Evolutionary conservation across 768 basidiomycete species (phyloP).

Genomic region (Mycena belliarum): DNA sequence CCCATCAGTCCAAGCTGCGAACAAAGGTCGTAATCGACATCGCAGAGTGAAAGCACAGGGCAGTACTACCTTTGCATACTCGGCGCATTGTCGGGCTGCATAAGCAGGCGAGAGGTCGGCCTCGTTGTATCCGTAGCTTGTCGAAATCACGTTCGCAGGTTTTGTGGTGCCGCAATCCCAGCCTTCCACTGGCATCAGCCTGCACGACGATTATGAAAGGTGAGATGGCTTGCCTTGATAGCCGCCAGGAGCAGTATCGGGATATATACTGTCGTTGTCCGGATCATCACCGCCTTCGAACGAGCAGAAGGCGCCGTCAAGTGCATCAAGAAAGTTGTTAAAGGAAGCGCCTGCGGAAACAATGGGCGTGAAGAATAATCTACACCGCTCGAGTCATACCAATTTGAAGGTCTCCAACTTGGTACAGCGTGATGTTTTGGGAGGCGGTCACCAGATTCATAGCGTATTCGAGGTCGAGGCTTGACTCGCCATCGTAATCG

Average conservation of each 20-base stretch:
- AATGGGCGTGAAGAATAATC: neutral
- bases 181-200: neutral
- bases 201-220: neutral
- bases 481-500: constrained; percentile 52
- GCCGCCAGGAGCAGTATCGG: constrained; percentile 30
- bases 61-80: constrained; percentile 32
- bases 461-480: constrained; percentile 58
- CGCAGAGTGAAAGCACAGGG: neutral
- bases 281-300: constrained; percentile 47
- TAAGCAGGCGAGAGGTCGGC: constrained; percentile 39
- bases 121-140: constrained; percentile 47
- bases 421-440: constrained; percentile 44
- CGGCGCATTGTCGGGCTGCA: constrained; percentile 46
- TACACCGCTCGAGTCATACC: constrained; percentile 25
- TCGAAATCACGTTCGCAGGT: constrained; percentile 44
- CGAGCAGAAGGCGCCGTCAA: constrained; percentile 45
- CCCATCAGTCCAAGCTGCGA: constrained; percentile 56
- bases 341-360: constrained; percentile 40
- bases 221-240: constrained; percentile 28
- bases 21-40: neutral
- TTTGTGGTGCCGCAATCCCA: constrained; percentile 41
- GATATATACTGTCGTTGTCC: constrained; percentile 36
- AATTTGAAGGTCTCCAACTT: constrained; percentile 44
- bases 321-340: constrained; percentile 50
- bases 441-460: constrained; percentile 47